These are phyloP conservation scores for Fusarium decemcellulare DNA, from an alignment of 2,329 filamentous ascomycete genomes.

Conservation along the genomic window DNA sequence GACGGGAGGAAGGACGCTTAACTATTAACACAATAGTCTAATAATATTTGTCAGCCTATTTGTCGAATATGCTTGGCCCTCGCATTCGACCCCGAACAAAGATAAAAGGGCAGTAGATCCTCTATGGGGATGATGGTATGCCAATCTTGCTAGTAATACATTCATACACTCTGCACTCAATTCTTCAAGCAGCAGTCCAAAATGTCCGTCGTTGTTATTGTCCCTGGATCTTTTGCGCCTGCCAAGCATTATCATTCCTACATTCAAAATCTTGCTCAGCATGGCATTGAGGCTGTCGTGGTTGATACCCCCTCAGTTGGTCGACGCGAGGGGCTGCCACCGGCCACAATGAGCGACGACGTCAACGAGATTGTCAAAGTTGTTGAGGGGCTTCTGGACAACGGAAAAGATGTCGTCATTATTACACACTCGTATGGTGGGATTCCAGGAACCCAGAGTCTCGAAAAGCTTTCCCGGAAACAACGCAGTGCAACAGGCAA, in stretches of 20 bases:
- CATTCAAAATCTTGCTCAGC: background rate
- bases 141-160: too few relatives aligned
- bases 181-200: too few relatives aligned
- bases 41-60: too few relatives aligned
- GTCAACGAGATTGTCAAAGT: conserved; percentile 11
- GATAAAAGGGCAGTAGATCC: too few relatives aligned
- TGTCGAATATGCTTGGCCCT: too few relatives aligned
- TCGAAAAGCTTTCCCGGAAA: conserved; percentile 16
- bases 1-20: too few relatives aligned
- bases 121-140: too few relatives aligned
- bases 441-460: conserved; percentile 24
- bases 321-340: background rate
- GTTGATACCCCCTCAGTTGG: conserved; percentile 26
- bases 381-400: conserved; percentile 8
- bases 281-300: conserved; percentile 3
- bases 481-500: conserved; percentile 3
- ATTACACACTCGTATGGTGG: conserved; percentile 34
- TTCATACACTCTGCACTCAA: too few relatives aligned
- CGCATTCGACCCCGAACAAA: too few relatives aligned
- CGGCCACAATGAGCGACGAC: conserved; percentile 30
- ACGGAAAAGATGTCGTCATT: conserved; percentile 11
- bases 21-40: too few relatives aligned
- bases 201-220: conserved; percentile 19
- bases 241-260: conserved; percentile 17
- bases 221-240: conserved; percentile 27